Conservation (phyloP, 495 filamentous ascomycete genomes). For the Viridothelium virens region DNA sequence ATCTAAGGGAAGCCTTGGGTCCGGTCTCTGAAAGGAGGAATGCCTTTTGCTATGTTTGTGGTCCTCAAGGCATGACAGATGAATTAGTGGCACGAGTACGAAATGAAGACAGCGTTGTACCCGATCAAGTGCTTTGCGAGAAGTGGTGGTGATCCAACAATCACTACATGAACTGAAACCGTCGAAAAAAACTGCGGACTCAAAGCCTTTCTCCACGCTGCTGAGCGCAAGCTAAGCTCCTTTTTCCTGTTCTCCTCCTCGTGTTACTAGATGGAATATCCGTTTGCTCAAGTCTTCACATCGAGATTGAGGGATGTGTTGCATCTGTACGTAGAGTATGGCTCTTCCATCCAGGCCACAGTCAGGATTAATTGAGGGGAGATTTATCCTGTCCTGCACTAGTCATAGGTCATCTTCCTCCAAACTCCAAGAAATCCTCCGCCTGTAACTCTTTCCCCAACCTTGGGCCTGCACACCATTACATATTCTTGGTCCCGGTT, state of each 20-base stretch:
- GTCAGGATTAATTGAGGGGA: too few relatives aligned
- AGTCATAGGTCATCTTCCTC: constrained; percentile 38
- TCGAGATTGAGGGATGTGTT: too few relatives aligned
- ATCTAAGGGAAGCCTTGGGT: constrained; percentile 31
- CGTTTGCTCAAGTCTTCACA: too few relatives aligned
- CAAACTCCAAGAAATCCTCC: constrained; percentile 68
- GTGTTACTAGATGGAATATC: too few relatives aligned
- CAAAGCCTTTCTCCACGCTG: too few relatives aligned
- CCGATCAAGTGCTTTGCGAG: constrained; percentile 61
- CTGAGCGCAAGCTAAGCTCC: too few relatives aligned
- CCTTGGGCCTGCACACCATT: constrained; percentile 63
- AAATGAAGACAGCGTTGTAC: constrained; percentile 45
- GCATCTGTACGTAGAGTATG: too few relatives aligned
- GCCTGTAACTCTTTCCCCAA: constrained; percentile 52
- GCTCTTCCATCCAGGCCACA: too few relatives aligned
- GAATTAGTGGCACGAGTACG: constrained; percentile 54
- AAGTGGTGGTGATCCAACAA: constrained; percentile 67
- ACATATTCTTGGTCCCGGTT: constrained; percentile 35
- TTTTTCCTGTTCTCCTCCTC: too few relatives aligned
- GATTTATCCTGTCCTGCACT: too few relatives aligned
- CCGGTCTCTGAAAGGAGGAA: constrained; percentile 37
- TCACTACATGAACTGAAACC: background rate
- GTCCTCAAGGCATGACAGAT: constrained; percentile 73
- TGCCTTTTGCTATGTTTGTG: constrained; percentile 70
- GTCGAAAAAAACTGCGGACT: too few relatives aligned